Conservation (phyloP, 192 early-diverging fungal species). For the Coemansia pectinata region DNA sequence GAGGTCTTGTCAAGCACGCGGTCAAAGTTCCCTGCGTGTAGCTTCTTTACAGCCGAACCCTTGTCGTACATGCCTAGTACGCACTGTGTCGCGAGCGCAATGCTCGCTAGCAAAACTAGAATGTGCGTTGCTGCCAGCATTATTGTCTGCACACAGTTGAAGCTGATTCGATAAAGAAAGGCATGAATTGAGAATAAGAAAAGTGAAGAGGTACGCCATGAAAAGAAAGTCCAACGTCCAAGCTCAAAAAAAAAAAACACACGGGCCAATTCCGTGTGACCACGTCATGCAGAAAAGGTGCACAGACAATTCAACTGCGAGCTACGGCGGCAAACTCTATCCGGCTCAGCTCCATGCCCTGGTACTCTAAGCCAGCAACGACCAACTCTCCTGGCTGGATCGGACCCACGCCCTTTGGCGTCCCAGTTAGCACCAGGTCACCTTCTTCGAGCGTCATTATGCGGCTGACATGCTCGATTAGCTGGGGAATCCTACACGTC, state of each 20-base stretch:
- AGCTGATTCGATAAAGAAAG: background rate
- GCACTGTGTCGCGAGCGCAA: conserved; percentile 15
- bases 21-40: conserved; percentile 66
- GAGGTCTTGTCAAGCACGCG: conserved; percentile 60
- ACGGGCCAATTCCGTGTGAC: background rate
- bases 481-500: conserved; percentile 63
- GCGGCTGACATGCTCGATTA: conserved; percentile 77
- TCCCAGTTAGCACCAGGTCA: conserved; percentile 90
- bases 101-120: conserved; percentile 9
- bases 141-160: background rate
- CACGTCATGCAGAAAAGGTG: conserved; percentile 6
- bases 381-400: conserved; percentile 78
- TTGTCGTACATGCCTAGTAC: conserved; percentile 57
- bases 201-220: background rate
- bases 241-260: background rate
- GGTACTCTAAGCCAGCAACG: conserved; percentile 64
- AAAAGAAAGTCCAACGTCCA: background rate
- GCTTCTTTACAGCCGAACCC: conserved; percentile 60
- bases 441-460: conserved; percentile 91
- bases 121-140: background rate
- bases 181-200: background rate
- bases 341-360: conserved; percentile 43
- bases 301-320: conserved; percentile 9
- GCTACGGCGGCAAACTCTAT: conserved; percentile 42
- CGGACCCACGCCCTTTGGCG: conserved; percentile 86